Evolutionary conservation across 1,284 basidiomycete genomes (phyloP).

Genomic region (Apiotrichum akiyoshidainum): DNA sequence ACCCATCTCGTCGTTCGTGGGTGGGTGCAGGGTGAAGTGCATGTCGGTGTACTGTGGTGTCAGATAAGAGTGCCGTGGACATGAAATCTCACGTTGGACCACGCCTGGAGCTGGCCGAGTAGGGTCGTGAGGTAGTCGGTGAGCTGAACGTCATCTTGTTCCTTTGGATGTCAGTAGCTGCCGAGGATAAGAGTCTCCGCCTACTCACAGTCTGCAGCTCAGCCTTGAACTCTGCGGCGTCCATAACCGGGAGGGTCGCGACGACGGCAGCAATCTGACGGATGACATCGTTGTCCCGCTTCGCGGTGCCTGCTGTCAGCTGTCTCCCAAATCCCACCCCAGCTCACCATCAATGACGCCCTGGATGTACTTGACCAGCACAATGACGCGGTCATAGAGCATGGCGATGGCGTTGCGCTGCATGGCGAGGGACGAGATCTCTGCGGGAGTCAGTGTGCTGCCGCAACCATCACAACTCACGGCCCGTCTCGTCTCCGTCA

Average conservation of each 20-base stretch:
- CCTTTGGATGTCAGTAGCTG: conserved; percentile 55
- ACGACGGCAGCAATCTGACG: conserved; percentile 81
- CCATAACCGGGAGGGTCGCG: conserved; percentile 78
- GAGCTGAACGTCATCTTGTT: conserved; percentile 92
- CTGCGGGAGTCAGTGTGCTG: conserved; percentile 53
- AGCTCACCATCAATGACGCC: conserved; percentile 67
- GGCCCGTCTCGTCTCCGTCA: conserved; percentile 61
- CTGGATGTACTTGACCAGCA: conserved; percentile 77
- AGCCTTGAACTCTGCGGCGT: conserved; percentile 70
- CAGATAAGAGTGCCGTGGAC: background rate
- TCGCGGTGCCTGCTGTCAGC: conserved; percentile 58
- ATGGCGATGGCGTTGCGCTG: conserved; percentile 94
- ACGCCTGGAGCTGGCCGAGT: conserved; percentile 78
- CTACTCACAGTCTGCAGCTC: conserved; percentile 75
- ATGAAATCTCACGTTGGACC: conserved; percentile 72
- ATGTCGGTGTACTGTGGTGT: conserved; percentile 35
- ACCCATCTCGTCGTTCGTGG: conserved; percentile 13
- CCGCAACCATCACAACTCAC: conserved; percentile 31
- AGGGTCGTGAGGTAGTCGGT: conserved; percentile 82
- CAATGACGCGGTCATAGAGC: conserved; percentile 82
- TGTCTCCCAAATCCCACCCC: too few relatives aligned
- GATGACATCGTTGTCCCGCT: conserved; percentile 72
- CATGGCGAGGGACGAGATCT: conserved; percentile 81
- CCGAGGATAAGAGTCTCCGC: background rate
- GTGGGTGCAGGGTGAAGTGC: conserved; percentile 23